Base-by-base conservation (phyloP, 768 basidiomycete species). In the Suillus ampliporus region DNA sequence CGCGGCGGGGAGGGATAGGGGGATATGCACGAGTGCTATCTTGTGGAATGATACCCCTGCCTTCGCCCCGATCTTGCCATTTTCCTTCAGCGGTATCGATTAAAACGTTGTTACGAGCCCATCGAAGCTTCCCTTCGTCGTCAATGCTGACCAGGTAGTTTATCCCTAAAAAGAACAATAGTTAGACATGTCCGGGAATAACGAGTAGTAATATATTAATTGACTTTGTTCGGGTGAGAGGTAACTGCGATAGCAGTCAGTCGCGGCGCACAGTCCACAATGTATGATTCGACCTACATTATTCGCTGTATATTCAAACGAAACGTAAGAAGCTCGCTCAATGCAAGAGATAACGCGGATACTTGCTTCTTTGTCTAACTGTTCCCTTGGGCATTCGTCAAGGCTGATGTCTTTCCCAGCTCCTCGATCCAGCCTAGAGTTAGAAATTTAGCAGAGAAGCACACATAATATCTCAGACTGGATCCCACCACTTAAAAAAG, bases 61-160 rank as follows among this genome's bases (percentile, higher is more conserved):
- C 87, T 23, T 81, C 70, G 4, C 84, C 87, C 5, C 83, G 78
- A 64, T 89, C 88, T 70, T 84, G 86, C 88, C 88, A 89, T 38
- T 78, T 77, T 0, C 84, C 84, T 4, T 86, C 78, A 3, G 84
- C 80, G 0, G 88, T 89, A 69, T 89, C 88, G 10, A 89, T 83
- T 3, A 83, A 74, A 63, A 84, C 79, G 44, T 84, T 76, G 65
- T 83, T 88, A 56, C 82, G 82, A 3, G 83, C 85, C 87, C 87
- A 89, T 6, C 80, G 77, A 10, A 88, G 77, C 60, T 77, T 82
- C 2, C 89, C 89, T 21, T 82, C 73, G 1, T 72, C 64, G 64
- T 85, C 84, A 47, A 89, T 81, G 46, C 80, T 81, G 58, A 87
- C 84, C 4, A 90, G 79, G 67, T 90, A 90, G 68, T 90, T 90